Percentiles rank a stretch among this genome's conserved stretches.
phyloP scores from a whole-genome alignment of 305 asterid species.

The Rubia occidens region DNA sequence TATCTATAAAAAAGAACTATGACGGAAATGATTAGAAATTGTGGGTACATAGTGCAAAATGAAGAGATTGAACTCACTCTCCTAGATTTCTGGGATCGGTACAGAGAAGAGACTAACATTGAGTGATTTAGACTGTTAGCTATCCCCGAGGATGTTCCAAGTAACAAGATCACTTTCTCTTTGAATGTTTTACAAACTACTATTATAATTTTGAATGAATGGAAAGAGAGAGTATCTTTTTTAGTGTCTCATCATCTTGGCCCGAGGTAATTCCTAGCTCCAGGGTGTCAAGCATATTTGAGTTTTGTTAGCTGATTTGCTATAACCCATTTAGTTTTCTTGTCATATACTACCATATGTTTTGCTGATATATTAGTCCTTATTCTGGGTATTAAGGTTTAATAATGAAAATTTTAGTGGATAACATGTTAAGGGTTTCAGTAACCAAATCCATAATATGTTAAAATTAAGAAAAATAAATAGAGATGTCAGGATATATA shows the following conservation, averaged over 20 bases:
- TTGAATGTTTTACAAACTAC: no score
- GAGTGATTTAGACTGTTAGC: conserved; percentile 37
- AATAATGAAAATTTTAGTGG: no score
- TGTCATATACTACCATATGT: no score
- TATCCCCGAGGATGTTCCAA: conserved; percentile 32
- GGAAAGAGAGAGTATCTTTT: not conserved
- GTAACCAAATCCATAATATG: no score
- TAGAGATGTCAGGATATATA: no score
- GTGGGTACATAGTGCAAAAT: conserved; percentile 11
- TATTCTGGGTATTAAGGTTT: no score
- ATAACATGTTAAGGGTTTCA: no score
- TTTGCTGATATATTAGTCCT: no score
- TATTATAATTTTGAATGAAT: not conserved
- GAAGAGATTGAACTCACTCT: conserved; percentile 50
- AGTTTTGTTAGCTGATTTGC: no score
- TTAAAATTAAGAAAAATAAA: no score
- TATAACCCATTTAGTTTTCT: no score
- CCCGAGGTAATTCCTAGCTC: not conserved
- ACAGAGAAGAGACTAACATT: conserved; percentile 39
- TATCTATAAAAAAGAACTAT: conserved; percentile 60
- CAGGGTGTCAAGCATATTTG: no score
- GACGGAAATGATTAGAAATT: conserved; percentile 9
- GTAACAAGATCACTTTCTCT: conserved; percentile 21
- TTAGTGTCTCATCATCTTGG: not conserved
- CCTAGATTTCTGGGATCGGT: conserved; percentile 43